Base-by-base conservation (phyloP, 208 protist species). In the Histomonas meleagridis region DNA sequence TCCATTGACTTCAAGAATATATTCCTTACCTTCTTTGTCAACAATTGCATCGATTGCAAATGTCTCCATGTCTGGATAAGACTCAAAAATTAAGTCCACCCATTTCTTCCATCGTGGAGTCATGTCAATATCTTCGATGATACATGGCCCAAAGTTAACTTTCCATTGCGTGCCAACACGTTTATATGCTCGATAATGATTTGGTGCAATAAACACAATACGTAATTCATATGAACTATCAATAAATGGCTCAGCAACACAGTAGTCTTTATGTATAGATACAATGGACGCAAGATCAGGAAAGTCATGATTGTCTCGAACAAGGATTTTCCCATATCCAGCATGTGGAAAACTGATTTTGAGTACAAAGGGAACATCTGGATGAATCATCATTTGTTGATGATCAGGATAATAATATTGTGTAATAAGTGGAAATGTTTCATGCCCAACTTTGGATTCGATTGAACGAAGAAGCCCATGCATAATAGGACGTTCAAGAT, bases 1-100 rank as follows among this genome's bases (percentile, higher is more conserved):
- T 35, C 93, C 92, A 55, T 94, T 94, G 1, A 94, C 28, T 70
- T 94, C 93, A 43, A 94, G 35, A 57, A 94, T 93, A 48, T 46
- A 72, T 43, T 93, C 78, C 14, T 51, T 60, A 26, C 92, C 93
- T 40, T 93, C 32, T 62, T 94, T 93, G 62, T 62, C 35, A 48
- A 65, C 32, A 55, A 94, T 62, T 26, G 92, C 92, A 79, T 94
- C 93, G 5, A 94, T 69, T 23, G 53, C 62, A 46, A 93, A 81
- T 69, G 93, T 93, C 40, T 93, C 92, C 16, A 94, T 90, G 48
- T 92, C 93, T 43, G 86, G 86, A 57, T 81, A 92, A 23, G 90
- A 53, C 53, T 91, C 48, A 70, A n/a, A 43, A 81, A 78, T 81
- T 86, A 93, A 81, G 48, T 94, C 91, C 62, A 92, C 91, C 92